Evolutionary conservation across 768 basidiomycete species (phyloP).

Genomic region (Tephrocybe sp.): DNA sequence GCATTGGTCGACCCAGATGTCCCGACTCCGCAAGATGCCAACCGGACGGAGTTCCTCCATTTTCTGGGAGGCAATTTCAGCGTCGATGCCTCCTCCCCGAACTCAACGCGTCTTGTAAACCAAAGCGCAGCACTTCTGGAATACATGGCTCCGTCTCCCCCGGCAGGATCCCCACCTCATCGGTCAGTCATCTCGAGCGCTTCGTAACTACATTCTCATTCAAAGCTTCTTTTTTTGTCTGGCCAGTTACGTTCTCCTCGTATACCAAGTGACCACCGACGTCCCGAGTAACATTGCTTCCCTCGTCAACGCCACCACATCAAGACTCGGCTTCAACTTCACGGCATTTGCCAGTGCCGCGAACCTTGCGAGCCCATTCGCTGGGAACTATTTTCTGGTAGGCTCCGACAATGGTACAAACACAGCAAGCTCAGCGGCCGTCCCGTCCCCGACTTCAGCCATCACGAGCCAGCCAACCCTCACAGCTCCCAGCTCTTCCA

Average conservation of each 20-base stretch:
- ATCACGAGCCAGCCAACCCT: background rate
- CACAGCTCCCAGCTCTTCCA: background rate
- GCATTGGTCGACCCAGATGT: slow-evolving; percentile 45
- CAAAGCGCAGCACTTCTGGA: slow-evolving; percentile 38
- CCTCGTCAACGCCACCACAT: slow-evolving; percentile 34
- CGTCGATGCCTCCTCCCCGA: slow-evolving; percentile 18
- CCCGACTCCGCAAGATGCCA: slow-evolving; percentile 39
- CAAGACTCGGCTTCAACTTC: slow-evolving; percentile 39
- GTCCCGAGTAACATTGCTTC: slow-evolving; percentile 32
- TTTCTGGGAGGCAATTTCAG: slow-evolving; percentile 40
- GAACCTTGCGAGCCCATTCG: slow-evolving; percentile 35
- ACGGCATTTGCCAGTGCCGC: slow-evolving; percentile 32
- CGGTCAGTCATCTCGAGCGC: slow-evolving; percentile 27
- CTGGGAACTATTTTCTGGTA: slow-evolving; percentile 44
- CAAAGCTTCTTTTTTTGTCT: slow-evolving; percentile 1
- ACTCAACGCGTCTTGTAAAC: slow-evolving; percentile 33
- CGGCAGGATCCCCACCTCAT: slow-evolving; percentile 42
- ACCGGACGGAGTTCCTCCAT: slow-evolving; percentile 37
- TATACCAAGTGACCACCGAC: slow-evolving; percentile 20
- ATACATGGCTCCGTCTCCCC: slow-evolving; percentile 38
- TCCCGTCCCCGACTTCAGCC: background rate
- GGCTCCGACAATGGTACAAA: slow-evolving; percentile 27
- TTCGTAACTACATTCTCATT: slow-evolving; percentile 11
- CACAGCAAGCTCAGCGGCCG: slow-evolving; percentile 5
- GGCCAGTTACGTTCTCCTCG: slow-evolving; percentile 34